These are phyloP conservation scores for Ambispora gerdemannii DNA, from an alignment of 192 early-diverging fungal species.

Conservation along the genomic window DNA sequence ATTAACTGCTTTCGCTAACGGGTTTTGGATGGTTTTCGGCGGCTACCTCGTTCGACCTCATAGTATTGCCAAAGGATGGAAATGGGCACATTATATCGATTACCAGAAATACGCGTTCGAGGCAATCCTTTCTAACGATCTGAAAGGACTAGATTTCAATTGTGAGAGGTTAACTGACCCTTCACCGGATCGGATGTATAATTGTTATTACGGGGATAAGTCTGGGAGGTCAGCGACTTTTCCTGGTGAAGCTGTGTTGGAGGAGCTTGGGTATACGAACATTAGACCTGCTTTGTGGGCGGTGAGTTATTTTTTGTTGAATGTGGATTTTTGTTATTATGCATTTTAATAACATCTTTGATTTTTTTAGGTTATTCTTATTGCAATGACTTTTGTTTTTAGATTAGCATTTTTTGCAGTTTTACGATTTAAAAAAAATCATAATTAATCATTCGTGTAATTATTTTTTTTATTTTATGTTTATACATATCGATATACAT, in stretches of 20 bases:
- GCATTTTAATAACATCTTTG: no score
- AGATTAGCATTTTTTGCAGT: no score
- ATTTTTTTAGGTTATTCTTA: no score
- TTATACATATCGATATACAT: no score
- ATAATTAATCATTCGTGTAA: no score
- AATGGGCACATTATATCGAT: conserved; percentile 14
- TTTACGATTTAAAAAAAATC: no score
- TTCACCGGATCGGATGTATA: no score
- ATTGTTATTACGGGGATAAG: not conserved
- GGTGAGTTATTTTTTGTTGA: no score
- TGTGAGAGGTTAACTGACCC: not conserved
- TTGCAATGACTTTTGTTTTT: no score
- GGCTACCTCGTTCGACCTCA: not conserved
- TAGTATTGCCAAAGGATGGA: not conserved
- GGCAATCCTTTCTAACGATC: not conserved
- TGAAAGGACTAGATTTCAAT: not conserved
- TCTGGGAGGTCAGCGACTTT: not conserved
- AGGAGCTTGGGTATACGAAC: not conserved
- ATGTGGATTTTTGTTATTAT: no score
- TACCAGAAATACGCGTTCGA: conserved; percentile 15
- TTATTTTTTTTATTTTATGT: no score
- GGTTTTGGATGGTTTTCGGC: not conserved
- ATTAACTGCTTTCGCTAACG: not conserved
- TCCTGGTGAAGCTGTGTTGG: not conserved
- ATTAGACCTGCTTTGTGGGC: no score